A percentile compares a stretch with the other conserved stretches of the same genome.
phyloP scores from a whole-genome alignment of 2,329 filamentous ascomycete genomes.

The Penicillium oxalicum region DNA sequence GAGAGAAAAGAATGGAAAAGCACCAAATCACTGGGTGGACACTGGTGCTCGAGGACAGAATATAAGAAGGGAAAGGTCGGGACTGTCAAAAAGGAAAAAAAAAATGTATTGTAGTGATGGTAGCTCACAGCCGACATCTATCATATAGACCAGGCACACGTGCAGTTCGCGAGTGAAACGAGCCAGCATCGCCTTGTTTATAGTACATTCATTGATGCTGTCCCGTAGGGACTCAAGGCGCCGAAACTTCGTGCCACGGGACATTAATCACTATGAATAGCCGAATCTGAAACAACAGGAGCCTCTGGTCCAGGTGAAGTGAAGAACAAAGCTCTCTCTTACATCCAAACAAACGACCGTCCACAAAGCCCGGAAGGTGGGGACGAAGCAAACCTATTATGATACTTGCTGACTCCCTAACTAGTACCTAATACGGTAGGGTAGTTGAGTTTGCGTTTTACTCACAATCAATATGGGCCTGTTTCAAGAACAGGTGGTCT shows the following conservation, averaged over 20 bases:
- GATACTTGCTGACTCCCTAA: not conserved
- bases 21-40: no score
- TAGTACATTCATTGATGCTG: conserved; percentile 9
- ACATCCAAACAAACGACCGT: not conserved
- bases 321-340: no score
- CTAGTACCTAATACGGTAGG: no score
- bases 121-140: not conserved
- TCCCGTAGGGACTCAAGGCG: conserved; percentile 4
- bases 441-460: not conserved
- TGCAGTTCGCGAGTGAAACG: not conserved
- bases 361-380: not conserved
- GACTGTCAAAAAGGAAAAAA: conserved; percentile 1
- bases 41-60: conserved; percentile 15
- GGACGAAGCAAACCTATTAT: not conserved
- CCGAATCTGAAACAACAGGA: not conserved
- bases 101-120: not conserved
- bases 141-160: not conserved
- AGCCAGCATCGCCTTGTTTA: not conserved
- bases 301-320: not conserved
- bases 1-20: conserved; percentile 21
- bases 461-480: no score
- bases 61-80: conserved; percentile 8
- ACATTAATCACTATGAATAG: conserved; percentile 15
- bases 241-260: conserved; percentile 7
- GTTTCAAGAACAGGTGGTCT: not conserved